Percentiles rank a stretch among this genome's conserved stretches.
phyloP scores from a whole-genome alignment of 345 rosid genomes.

The Murraya koenigii region DNA sequence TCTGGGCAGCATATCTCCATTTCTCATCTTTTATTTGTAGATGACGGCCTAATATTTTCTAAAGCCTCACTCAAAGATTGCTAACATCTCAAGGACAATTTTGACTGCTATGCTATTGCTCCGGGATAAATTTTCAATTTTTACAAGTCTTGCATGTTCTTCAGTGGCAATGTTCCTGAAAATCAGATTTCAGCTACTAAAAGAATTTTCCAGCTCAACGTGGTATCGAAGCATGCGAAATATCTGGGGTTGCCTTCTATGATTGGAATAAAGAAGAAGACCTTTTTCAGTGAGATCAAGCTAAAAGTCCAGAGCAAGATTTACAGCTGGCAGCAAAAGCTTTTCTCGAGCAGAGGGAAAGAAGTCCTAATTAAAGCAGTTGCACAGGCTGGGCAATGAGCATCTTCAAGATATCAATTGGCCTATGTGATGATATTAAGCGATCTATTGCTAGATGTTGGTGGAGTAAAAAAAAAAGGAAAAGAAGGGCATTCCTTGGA shows the following conservation, averaged over 20 bases:
- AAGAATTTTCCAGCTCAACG: neutral
- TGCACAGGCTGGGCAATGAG: neutral
- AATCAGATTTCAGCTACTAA: no score
- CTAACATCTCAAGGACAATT: neutral
- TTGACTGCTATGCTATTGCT: no score
- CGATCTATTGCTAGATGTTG: neutral
- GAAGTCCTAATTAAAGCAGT: neutral
- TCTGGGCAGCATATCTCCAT: neutral
- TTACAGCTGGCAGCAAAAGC: neutral
- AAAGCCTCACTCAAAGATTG: neutral
- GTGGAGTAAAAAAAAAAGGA: no score
- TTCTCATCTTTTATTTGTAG: neutral
- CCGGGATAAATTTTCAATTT: neutral
- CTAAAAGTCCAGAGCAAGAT: neutral
- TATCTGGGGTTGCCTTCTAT: neutral
- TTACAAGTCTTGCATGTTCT: neutral
- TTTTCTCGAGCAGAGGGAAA: neutral
- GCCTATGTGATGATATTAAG: neutral
- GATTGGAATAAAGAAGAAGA: neutral
- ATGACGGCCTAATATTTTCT: neutral
- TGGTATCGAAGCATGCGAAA: neutral
- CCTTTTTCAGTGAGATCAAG: neutral
- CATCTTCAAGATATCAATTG: neutral
- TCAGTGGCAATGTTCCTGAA: neutral
- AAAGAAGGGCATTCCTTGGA: neutral